Evolutionary conservation across 2,329 filamentous ascomycete genomes (phyloP), one percentile per base, ranked within the genome.

Genomic region (Hymenoscyphus albidus): DNA sequence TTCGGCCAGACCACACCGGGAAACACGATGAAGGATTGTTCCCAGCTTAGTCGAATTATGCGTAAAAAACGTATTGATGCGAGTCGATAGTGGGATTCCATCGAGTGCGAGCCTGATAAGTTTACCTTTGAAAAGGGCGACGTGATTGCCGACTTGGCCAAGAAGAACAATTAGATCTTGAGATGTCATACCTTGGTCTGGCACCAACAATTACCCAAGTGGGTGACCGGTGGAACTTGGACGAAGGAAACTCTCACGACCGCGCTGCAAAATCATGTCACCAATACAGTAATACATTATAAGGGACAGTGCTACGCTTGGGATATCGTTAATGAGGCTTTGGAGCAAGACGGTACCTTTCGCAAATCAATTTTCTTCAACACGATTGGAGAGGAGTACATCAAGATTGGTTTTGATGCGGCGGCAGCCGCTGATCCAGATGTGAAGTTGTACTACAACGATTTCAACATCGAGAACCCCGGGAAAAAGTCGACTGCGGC

Each of bases 311-410:
- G 85, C 74, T 84, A 84, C 73, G 79, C 82, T 35, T 89, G 85
- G 85, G 86, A 89, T 63, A 86, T 89, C 0, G 81, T 88, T 32
- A 89, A 89, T 73, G 86, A 89, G 76, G 83, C 82, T 5, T 78
- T 85, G 55, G 79, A 82, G 64, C 85, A 87, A 35, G 80, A 83
- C 68, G 84, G 83, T 16, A 80, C 77, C 12, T 83, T 78, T 76
- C 78, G 84, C 64, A 68, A 77, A 61, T 79, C 75, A 60, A 78
- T 87, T 67, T 88, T 85, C 75, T 81, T 81, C 74, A 74, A 79
- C 48, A 80, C 79, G 31, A 18, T 77, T 83, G 54, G 83, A 84
- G 2, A 87, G 87, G 76, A 75, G 77, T 58, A 81, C 81, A 1
- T 81, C 83, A 13, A 54, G n/a, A 63, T 64, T 10, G 63, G 61